Conservation (phyloP, 352 stramenopile genomes). For the Saprolegnia parasitica region DNA sequence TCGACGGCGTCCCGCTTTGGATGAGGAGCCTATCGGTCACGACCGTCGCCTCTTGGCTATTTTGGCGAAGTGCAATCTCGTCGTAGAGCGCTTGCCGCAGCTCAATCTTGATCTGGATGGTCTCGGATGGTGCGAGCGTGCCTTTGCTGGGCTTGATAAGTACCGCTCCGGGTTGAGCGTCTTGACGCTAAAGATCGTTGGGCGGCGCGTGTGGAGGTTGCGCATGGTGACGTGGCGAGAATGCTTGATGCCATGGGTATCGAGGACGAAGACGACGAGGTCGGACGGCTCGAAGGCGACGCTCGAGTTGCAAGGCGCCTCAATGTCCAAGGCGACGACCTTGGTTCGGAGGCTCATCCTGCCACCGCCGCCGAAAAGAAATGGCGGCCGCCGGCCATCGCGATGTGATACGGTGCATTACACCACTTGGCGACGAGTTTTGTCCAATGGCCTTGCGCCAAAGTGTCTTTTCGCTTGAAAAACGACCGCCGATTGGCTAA, state of each 20-base stretch:
- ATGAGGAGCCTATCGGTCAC: constrained; percentile 21
- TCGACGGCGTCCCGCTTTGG: constrained; percentile 9
- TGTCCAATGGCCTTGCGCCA: background rate
- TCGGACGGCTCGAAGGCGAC: constrained; percentile 14
- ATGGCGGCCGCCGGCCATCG: background rate
- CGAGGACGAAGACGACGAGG: constrained; percentile 2
- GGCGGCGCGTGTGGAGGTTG: background rate
- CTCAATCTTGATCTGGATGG: constrained; percentile 11
- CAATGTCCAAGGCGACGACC: constrained; percentile 9
- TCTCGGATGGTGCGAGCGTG: constrained; percentile 4
- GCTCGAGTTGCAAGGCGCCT: constrained; percentile 13
- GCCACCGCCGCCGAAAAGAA: background rate
- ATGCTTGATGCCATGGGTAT: background rate
- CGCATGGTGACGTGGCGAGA: constrained; percentile 11
- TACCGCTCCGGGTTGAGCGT: constrained; percentile 26
- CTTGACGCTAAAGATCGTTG: constrained; percentile 26
- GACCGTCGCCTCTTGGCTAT: background rate
- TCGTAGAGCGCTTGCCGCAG: constrained; percentile 25
- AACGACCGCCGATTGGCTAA: background rate
- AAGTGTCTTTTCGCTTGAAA: background rate
- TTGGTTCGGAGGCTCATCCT: background rate
- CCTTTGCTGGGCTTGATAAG: constrained; percentile 27
- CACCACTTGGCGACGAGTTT: background rate
- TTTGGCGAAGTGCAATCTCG: constrained; percentile 17
- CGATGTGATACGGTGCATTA: background rate